Evolutionary conservation across 2,329 filamentous ascomycete genomes (phyloP).

Genomic region (Trichoderma koningiopsis): DNA sequence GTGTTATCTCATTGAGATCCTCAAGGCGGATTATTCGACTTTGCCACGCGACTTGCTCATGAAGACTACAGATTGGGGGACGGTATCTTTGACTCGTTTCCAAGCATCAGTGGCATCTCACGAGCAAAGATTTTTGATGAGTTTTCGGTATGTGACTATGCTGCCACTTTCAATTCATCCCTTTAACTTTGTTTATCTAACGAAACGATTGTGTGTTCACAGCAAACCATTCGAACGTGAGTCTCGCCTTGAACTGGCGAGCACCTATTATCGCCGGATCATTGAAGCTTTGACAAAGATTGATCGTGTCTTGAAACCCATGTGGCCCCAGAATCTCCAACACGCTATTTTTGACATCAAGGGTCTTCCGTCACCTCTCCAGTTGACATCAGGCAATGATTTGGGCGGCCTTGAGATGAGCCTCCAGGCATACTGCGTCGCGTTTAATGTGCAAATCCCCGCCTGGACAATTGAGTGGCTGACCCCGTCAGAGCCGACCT

Average conservation of each 20-base stretch:
- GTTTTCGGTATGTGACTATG: slow-evolving; percentile 50
- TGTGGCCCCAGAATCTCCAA: slow-evolving; percentile 60
- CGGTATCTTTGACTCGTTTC: slow-evolving; percentile 55
- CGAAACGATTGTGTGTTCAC: not conserved
- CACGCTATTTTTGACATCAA: slow-evolving; percentile 55
- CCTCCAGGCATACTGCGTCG: slow-evolving; percentile 57
- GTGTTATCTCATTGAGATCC: slow-evolving; percentile 55
- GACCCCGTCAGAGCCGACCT: slow-evolving; percentile 51
- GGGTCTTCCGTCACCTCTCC: slow-evolving; percentile 55
- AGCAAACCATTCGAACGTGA: slow-evolving; percentile 49
- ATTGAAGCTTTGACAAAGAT: slow-evolving; percentile 56
- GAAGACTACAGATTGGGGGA: slow-evolving; percentile 53
- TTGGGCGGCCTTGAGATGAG: slow-evolving; percentile 58
- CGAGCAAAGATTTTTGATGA: slow-evolving; percentile 59
- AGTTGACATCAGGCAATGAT: slow-evolving; percentile 57
- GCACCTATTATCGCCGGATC: slow-evolving; percentile 56
- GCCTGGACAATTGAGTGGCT: slow-evolving; percentile 55
- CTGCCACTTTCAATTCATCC: not conserved
- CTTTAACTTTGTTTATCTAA: too few relatives aligned
- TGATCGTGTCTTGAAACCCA: slow-evolving; percentile 59
- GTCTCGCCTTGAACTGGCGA: slow-evolving; percentile 54
- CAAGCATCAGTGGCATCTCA: slow-evolving; percentile 53
- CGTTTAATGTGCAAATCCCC: slow-evolving; percentile 53
- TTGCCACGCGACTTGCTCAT: slow-evolving; percentile 51
- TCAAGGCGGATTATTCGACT: slow-evolving; percentile 47